Evolutionary conservation across 345 rosid genomes (phyloP).

Genomic region (Psidium guajava): DNA sequence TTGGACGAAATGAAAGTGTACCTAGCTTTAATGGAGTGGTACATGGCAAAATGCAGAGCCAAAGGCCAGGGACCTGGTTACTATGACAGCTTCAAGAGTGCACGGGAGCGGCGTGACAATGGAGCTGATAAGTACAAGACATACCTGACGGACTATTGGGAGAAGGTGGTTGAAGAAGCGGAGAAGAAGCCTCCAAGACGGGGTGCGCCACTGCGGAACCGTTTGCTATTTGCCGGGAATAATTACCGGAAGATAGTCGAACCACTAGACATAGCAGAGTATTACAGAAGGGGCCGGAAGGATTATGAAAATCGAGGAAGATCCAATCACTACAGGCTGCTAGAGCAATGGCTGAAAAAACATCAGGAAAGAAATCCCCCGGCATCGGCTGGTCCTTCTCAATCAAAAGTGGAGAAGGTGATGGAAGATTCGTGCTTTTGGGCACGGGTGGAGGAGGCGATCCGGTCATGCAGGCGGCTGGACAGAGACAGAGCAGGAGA

Average conservation of each 20-base stretch:
- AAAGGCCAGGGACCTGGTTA: constrained; percentile 15
- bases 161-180: constrained; percentile 27
- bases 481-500: neutral
- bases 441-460: constrained; percentile 2
- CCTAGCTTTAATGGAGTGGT: constrained; percentile 46
- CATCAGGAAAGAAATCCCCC: too few species aligned
- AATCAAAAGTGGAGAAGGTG: too few species aligned
- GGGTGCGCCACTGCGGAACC: constrained; percentile 1
- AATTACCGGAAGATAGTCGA: constrained; percentile 58
- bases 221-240: constrained; percentile 34
- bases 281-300: constrained; percentile 14
- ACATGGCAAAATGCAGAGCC: constrained; percentile 30
- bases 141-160: constrained; percentile 35
- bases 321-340: constrained; percentile 23
- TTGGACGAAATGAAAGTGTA: constrained; percentile 21
- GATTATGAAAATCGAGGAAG: constrained; percentile 34
- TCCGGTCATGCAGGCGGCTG: constrained; percentile 9
- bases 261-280: constrained; percentile 67
- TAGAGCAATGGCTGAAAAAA: constrained; percentile 38
- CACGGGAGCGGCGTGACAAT: neutral
- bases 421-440: too few species aligned
- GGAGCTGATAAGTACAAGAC: constrained; percentile 2
- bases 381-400: too few species aligned
- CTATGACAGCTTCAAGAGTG: constrained; percentile 46
- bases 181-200: constrained; percentile 43